Conservation (phyloP, 805 yeast species). For the Lachancea waltii region DNA sequence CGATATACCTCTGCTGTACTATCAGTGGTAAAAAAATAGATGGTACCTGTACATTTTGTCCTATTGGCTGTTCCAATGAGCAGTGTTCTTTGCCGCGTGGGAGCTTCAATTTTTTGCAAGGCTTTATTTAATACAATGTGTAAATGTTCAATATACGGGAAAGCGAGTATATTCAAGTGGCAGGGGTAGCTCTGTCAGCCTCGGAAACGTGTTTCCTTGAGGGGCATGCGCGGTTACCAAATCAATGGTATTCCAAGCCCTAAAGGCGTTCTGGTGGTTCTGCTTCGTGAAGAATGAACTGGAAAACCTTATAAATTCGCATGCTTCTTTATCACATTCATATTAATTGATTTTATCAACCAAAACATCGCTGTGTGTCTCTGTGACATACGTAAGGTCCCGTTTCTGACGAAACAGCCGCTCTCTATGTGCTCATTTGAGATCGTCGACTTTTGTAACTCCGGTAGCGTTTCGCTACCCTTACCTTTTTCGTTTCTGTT, state of each 20-base stretch:
- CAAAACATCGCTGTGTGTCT: too few relatives aligned
- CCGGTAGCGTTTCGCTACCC: too few relatives aligned
- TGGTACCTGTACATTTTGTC: constrained; percentile 1
- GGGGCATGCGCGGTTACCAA: too few relatives aligned
- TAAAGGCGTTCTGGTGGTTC: too few relatives aligned
- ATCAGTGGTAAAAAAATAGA: constrained; percentile 33
- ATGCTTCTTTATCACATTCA: too few relatives aligned
- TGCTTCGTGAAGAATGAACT: too few relatives aligned
- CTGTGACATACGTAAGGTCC: too few relatives aligned
- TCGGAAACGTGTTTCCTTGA: too few relatives aligned
- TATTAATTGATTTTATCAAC: too few relatives aligned
- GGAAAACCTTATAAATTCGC: too few relatives aligned
- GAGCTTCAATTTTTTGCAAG: not conserved
- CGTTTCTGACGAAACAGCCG: not conserved
- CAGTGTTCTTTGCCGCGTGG: constrained; percentile 8
- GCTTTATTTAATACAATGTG: not conserved
- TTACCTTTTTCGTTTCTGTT: constrained; percentile 15
- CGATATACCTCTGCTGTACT: constrained; percentile 35
- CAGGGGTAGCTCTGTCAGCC: too few relatives aligned
- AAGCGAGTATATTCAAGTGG: not conserved
- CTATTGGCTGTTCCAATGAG: constrained; percentile 13
- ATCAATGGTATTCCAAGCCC: too few relatives aligned
- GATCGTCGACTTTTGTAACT: not conserved
- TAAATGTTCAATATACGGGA: not conserved
- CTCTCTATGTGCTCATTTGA: not conserved